These are phyloP conservation scores for Gaeumannomyces tritici DNA, from an alignment of 2,329 filamentous ascomycete species.

Conservation along the genomic window DNA sequence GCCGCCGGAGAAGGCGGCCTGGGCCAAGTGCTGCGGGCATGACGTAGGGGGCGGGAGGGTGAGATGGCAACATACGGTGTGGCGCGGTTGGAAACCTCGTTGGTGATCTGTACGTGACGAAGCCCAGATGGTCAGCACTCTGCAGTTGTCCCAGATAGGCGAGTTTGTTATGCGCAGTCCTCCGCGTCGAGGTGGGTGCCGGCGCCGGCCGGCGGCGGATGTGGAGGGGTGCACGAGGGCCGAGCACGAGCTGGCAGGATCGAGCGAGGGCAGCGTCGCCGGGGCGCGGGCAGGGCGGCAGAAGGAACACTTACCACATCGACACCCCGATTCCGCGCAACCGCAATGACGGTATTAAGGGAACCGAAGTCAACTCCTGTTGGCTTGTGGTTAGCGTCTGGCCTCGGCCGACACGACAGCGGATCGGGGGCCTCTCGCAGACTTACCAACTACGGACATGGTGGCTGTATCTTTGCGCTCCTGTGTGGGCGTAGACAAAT, in stretches of 20 bases:
- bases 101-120: slow-evolving; percentile 63
- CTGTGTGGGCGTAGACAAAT: not conserved
- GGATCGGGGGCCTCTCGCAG: not conserved
- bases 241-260: too few species aligned
- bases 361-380: slow-evolving; percentile 88
- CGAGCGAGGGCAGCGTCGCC: too few species aligned
- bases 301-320: slow-evolving; percentile 75
- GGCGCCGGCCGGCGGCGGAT: too few species aligned
- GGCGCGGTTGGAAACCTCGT: slow-evolving; percentile 96
- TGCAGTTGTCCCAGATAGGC: slow-evolving; percentile 8
- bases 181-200: too few species aligned
- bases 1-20: too few species aligned
- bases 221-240: too few species aligned
- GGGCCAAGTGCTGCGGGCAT: too few species aligned
- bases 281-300: not conserved
- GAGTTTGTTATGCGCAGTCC: not conserved
- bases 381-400: not conserved
- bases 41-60: not conserved
- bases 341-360: slow-evolving; percentile 93
- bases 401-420: not conserved
- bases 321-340: slow-evolving; percentile 96
- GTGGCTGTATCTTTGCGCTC: slow-evolving; percentile 3
- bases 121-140: not conserved
- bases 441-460: slow-evolving; percentile 6
- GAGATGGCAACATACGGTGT: slow-evolving; percentile 68